phyloP scores from a whole-genome alignment of 129 eudicot genomes.

The Glebionis coronaria region DNA sequence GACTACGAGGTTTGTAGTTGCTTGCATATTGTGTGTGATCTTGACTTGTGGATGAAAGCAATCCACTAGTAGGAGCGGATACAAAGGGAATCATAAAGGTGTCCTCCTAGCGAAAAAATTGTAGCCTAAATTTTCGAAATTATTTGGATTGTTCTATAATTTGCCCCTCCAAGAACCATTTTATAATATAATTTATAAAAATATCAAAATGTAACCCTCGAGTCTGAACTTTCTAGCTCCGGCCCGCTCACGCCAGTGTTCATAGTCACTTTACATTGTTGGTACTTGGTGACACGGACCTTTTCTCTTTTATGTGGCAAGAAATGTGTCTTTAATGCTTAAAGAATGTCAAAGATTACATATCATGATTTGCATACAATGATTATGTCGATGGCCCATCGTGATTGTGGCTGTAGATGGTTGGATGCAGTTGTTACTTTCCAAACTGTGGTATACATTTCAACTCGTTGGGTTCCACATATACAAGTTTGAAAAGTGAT shows the following conservation, averaged over 20 bases:
- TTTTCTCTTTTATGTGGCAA: background rate
- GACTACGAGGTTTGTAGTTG: background rate
- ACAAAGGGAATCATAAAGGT: too few species aligned
- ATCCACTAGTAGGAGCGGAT: background rate
- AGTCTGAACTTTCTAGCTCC: too few species aligned
- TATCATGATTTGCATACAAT: background rate
- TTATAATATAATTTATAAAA: background rate
- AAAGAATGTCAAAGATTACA: background rate
- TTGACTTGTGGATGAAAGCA: background rate
- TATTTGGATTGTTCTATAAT: too few species aligned
- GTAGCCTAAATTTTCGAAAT: too few species aligned
- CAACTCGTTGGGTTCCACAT: background rate
- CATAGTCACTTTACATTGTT: background rate
- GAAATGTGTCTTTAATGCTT: background rate
- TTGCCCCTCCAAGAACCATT: too few species aligned
- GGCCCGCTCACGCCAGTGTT: too few species aligned
- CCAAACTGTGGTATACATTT: background rate
- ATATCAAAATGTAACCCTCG: too few species aligned
- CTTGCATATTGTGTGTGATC: background rate
- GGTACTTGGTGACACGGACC: background rate
- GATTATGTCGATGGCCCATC: background rate
- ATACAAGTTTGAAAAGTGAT: background rate
- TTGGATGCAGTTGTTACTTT: background rate
- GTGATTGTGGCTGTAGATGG: slow-evolving; percentile 7
- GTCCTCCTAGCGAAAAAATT: too few species aligned